Percentiles rank a stretch among this genome's conserved stretches.
These are phyloP conservation scores for Cornus kousa DNA, from an alignment of 148 eudicot species.

Conservation along the genomic window DNA sequence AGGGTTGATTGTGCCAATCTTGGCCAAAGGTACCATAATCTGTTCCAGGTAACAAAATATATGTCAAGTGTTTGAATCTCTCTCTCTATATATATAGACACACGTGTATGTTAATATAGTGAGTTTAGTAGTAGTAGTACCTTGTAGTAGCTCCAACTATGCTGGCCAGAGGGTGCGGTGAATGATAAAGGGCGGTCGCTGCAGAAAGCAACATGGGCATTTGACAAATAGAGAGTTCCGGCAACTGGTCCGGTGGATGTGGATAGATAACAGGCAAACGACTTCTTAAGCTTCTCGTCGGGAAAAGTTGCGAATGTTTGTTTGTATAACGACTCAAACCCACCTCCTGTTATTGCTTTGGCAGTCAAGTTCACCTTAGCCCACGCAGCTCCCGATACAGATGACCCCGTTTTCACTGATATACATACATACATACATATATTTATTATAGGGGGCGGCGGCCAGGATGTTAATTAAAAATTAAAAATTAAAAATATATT, in stretches of 20 bases:
- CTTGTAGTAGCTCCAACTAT: constrained; percentile 46
- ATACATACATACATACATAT: not conserved
- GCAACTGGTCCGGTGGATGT: constrained; percentile 43
- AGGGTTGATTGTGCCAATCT: constrained; percentile 30
- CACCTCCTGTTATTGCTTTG: constrained; percentile 39
- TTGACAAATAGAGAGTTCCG: constrained; percentile 43
- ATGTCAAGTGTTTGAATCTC: not conserved
- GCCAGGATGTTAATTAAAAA: too few species aligned
- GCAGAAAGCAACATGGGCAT: constrained; percentile 35
- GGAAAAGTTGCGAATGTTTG: constrained; percentile 34
- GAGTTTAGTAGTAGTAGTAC: too few species aligned
- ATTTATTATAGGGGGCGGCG: too few species aligned
- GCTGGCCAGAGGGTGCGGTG: constrained; percentile 34
- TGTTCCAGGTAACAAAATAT: not conserved
- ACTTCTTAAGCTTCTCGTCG: constrained; percentile 35
- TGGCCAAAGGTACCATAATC: constrained; percentile 39
- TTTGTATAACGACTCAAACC: constrained; percentile 41
- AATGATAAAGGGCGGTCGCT: constrained; percentile 41
- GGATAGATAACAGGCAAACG: constrained; percentile 41
- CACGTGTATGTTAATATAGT: too few species aligned
- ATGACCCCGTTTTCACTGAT: constrained; percentile 37
- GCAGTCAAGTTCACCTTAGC: constrained; percentile 36
- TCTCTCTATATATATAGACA: not conserved
- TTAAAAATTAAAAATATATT: too few species aligned
- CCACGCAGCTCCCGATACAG: constrained; percentile 41